Evolutionary conservation across 306 rosid genomes (phyloP), one percentile per base, ranked within the genome.

Genomic region (Quercus dentata): DNA sequence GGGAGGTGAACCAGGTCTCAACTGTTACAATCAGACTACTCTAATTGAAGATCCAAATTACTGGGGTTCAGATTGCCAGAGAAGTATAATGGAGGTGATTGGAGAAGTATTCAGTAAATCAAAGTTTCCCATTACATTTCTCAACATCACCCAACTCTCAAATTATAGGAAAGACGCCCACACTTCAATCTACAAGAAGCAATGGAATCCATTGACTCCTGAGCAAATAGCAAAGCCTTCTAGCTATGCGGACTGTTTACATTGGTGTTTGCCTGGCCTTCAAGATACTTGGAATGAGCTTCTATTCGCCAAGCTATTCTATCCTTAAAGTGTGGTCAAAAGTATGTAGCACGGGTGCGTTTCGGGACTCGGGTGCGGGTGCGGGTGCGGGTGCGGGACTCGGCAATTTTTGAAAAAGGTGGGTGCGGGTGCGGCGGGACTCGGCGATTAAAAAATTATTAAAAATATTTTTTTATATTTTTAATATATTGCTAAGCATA

Each of bases 261-360:
- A 96, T 31, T 96, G 99, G 98, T 96, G 99, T 81, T 74, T 96
- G 84, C 99, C 99, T 76, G 99, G 98, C 55, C 97, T 96, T 78
- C 99, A 93, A 83, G 99, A 96, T 76, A 95, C 95, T 71, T 96
- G 99, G 99, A 96, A 96, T 77, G 98, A 96, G 89, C 99, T 96
- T 85, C 86, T 96, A 0, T 96, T 86, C 59, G 87, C 98, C 69
- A 91, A 91, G 76, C 87, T 96, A 12, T 93, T 96, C 69, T 91
- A 88, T 78, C 97, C 98, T 77, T 91, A 74, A 83, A 11, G 46
- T 31, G 1, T 30, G 41, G 56, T 67, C 63, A n/a, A 33, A 55
- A 28, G n/a, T n/a, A n/a, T n/a, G n/a, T n/a, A n/a, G n/a, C n/a
- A n/a, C n/a, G n/a, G n/a, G n/a, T n/a, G n/a, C n/a, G n/a, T n/a